Evolutionary conservation across 352 stramenopile genomes (phyloP), one percentile per base, ranked within the genome.

Genomic region (Pythium dissotocum): DNA sequence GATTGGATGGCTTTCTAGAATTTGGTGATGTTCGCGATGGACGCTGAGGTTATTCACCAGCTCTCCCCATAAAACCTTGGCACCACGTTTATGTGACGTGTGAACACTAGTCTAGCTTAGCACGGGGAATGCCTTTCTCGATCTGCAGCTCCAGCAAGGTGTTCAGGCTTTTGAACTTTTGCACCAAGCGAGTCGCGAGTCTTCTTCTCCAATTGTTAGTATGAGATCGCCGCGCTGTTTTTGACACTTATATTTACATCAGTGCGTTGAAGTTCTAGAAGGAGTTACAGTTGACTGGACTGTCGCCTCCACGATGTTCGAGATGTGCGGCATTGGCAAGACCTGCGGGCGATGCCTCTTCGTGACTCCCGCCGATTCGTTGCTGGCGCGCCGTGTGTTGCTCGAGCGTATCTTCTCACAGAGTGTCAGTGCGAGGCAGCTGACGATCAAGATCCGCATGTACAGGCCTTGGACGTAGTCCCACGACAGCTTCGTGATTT

Each of bases 401-500:
- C 63, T 70, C 18, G 54, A 64, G n/a, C 63, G 63, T 21, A 63
- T 40, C 42, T 70, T 63, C 33, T 64, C 55, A 49, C 38, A 46
- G 0, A 63, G 55, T 14, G 63, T 70, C 1, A 63, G 46, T 3
- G 63, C 35, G n/a, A 70, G 56, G 44, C 63, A 70, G 21, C 42
- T 33, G 40, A 70, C 18, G 49, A 70, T 64, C 30, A 70, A 52
- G 32, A 77, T 10, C 38, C 78, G 75, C 57, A 78, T 65, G 56
- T 72, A 88, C 13, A 85, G 61, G 0, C 68, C 76, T 42, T 85
- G 72, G 4, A 70, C 59, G 30, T 72, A 78, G 42, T 85, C 74
- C 77, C 77, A 88, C 16, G 65, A 51, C 18, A 83, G 26, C 0
- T 65, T 75, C 9, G 70, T 86, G 1, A 58, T 21, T 6, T 46